Evolutionary conservation across 495 filamentous ascomycete species (phyloP).

Genomic region (Talaromyces borbonicus): DNA sequence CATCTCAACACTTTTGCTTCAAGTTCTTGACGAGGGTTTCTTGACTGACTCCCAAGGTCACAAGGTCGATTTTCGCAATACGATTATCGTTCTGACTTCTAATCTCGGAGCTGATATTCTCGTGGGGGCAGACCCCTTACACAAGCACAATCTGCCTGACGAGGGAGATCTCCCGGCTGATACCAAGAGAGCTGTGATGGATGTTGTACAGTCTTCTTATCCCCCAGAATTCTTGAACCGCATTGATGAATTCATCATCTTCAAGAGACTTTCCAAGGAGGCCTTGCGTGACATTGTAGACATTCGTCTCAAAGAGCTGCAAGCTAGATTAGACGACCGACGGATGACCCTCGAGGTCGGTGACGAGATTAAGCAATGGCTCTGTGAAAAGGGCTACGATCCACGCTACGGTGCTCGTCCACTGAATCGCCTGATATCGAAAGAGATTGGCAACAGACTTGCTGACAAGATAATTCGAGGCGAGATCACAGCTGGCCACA

Average conservation of each 20-base stretch:
- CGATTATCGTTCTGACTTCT: slow-evolving; percentile 89
- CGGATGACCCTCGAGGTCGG: slow-evolving; percentile 68
- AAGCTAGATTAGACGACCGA: slow-evolving; percentile 72
- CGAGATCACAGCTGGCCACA: slow-evolving; percentile 63
- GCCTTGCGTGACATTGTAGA: slow-evolving; percentile 90
- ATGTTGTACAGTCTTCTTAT: slow-evolving; percentile 70
- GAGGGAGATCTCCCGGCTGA: slow-evolving; percentile 57
- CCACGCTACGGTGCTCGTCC: slow-evolving; percentile 88
- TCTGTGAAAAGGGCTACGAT: slow-evolving; percentile 82
- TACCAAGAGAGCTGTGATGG: slow-evolving; percentile 71
- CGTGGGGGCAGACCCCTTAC: slow-evolving; percentile 32
- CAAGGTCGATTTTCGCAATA: slow-evolving; percentile 92
- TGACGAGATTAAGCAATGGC: slow-evolving; percentile 67
- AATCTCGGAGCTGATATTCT: slow-evolving; percentile 61
- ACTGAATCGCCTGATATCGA: slow-evolving; percentile 81
- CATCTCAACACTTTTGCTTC: slow-evolving; percentile 86
- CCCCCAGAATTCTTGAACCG: slow-evolving; percentile 94
- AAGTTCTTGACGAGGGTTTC: slow-evolving; percentile 94
- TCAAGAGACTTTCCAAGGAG: slow-evolving; percentile 66
- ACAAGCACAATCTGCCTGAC: slow-evolving; percentile 39
- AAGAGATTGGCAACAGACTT: slow-evolving; percentile 76
- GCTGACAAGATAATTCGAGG: slow-evolving; percentile 90
- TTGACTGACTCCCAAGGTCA: slow-evolving; percentile 92
- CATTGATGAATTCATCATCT: slow-evolving; percentile 94
- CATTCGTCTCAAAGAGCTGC: slow-evolving; percentile 78